These are phyloP conservation scores for Bisporella sp. DNA, from an alignment of 2,329 filamentous ascomycete species.

Conservation along the genomic window DNA sequence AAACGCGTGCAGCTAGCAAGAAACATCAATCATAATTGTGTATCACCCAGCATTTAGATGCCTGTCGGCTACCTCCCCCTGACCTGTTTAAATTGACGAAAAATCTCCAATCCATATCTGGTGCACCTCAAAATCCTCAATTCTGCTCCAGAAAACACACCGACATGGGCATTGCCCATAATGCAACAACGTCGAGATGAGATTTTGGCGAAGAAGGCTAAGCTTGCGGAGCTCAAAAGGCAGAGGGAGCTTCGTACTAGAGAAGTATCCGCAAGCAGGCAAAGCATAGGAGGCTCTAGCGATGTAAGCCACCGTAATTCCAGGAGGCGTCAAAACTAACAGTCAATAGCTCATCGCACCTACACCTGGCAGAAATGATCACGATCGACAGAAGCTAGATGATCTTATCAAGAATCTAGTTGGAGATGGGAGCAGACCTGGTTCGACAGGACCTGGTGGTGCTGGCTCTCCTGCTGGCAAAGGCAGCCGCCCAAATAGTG, in stretches of 20 bases:
- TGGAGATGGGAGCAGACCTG: slow-evolving; percentile 58
- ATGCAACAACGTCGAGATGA: slow-evolving; percentile 85
- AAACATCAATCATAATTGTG: too few species aligned
- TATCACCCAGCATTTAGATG: too few species aligned
- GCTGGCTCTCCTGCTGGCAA: slow-evolving; percentile 59
- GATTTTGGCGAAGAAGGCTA: slow-evolving; percentile 93
- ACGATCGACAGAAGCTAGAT: slow-evolving; percentile 71
- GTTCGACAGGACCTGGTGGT: slow-evolving; percentile 57
- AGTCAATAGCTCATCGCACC: slow-evolving; percentile 57
- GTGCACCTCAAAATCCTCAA: too few species aligned
- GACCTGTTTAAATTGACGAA: too few species aligned
- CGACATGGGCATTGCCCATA: slow-evolving; percentile 22
- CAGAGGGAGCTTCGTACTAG: slow-evolving; percentile 79
- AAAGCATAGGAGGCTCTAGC: not conserved
- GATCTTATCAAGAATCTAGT: slow-evolving; percentile 77
- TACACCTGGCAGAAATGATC: slow-evolving; percentile 59
- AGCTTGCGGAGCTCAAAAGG: slow-evolving; percentile 90
- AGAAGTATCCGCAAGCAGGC: slow-evolving; percentile 35
- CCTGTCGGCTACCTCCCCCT: not conserved
- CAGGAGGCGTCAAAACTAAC: slow-evolving; percentile 21
- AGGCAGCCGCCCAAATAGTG: slow-evolving; percentile 78
- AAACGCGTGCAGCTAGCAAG: too few species aligned
- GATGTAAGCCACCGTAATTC: slow-evolving; percentile 4
- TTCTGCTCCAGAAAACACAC: not conserved
- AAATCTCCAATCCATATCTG: not conserved